phyloP scores from a whole-genome alignment of 352 stramenopile genomes.

The Globisporangium cederbergense region DNA sequence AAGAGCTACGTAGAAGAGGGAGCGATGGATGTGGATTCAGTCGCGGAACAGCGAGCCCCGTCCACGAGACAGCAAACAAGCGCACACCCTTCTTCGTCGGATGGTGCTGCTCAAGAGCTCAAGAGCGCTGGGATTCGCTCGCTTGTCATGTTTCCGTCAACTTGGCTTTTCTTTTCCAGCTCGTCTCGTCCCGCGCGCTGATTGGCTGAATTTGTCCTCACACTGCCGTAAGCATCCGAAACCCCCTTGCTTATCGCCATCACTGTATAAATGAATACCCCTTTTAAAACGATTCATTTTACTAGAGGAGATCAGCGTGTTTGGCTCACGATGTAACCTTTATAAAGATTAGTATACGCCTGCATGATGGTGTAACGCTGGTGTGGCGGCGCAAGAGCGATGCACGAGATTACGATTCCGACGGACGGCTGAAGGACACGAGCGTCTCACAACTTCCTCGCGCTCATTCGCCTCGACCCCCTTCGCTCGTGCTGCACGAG shows the following conservation, averaged over 20 bases:
- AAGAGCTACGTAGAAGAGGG: too few species aligned
- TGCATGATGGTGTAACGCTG: constrained; percentile 1
- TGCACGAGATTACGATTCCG: constrained; percentile 15
- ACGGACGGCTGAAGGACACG: constrained; percentile 11
- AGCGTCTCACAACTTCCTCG: background rate
- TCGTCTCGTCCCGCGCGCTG: background rate
- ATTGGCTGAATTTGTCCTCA: background rate
- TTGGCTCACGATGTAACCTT: background rate
- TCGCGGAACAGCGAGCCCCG: too few species aligned
- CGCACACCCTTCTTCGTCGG: too few species aligned
- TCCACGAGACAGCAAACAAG: too few species aligned
- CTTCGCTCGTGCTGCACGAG: background rate
- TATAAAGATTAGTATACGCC: background rate
- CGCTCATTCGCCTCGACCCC: background rate
- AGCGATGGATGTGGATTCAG: too few species aligned
- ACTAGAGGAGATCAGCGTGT: background rate
- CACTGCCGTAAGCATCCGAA: background rate
- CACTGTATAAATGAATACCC: background rate
- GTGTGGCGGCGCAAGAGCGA: constrained; percentile 1
- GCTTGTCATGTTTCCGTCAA: background rate
- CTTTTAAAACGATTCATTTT: background rate
- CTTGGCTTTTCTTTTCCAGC: background rate
- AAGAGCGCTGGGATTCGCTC: too few species aligned
- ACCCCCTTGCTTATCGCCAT: background rate
- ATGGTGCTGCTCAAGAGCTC: too few species aligned